These are phyloP conservation scores for Termitomyces sp. DNA, from an alignment of 768 basidiomycete genomes.

Conservation along the genomic window DNA sequence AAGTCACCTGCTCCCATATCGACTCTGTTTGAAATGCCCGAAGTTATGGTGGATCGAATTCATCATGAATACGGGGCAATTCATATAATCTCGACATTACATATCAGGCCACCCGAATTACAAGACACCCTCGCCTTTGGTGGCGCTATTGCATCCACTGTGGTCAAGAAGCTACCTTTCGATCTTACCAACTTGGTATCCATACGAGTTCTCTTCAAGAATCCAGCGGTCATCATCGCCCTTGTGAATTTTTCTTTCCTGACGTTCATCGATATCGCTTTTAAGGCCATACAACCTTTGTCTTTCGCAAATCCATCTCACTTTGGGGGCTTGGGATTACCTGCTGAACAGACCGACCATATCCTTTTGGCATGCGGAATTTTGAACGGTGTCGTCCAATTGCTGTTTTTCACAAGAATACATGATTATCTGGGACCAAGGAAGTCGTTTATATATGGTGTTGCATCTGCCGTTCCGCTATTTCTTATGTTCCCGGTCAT, in stretches of 20 bases:
- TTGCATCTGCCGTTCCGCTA: conserved; percentile 43
- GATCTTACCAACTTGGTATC: conserved; percentile 33
- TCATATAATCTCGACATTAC: not conserved
- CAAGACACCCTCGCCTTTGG: conserved; percentile 2
- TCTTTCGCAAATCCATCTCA: conserved; percentile 64
- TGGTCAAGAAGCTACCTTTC: conserved; percentile 1
- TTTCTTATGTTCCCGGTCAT: conserved; percentile 57
- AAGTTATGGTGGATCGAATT: not conserved
- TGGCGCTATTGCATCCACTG: conserved; percentile 2
- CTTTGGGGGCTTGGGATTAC: conserved; percentile 63
- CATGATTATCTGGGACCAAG: conserved; percentile 59
- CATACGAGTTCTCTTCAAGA: conserved; percentile 41
- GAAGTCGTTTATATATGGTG: conserved; percentile 45
- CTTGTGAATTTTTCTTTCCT: conserved; percentile 60
- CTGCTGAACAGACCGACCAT: conserved; percentile 57
- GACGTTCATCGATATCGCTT: conserved; percentile 60
- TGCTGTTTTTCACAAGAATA: conserved; percentile 57
- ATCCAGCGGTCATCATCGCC: conserved; percentile 47
- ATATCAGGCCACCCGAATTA: conserved; percentile 7
- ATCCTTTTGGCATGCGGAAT: conserved; percentile 55
- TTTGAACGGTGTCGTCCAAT: conserved; percentile 57
- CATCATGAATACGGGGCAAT: not conserved
- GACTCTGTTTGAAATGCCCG: conserved; percentile 14
- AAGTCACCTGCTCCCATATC: conserved; percentile 19
- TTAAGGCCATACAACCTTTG: conserved; percentile 57